Percentiles rank a stretch among this genome's conserved stretches.
phyloP scores from a whole-genome alignment of 495 filamentous ascomycete genomes.

The Aspergillus incahuasiensis region DNA sequence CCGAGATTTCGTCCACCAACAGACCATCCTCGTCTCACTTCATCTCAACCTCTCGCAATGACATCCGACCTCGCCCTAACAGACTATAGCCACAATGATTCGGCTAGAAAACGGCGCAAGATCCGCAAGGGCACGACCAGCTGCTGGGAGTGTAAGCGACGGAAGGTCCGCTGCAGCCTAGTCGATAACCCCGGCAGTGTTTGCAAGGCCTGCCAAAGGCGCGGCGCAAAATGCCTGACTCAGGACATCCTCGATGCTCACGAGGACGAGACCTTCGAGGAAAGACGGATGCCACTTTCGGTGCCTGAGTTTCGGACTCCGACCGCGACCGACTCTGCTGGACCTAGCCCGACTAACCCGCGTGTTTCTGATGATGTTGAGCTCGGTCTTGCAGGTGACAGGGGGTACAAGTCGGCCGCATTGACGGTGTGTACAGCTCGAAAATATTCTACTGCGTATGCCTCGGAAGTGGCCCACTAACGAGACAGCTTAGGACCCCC shows the following conservation, averaged over 20 bases:
- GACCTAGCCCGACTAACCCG: neutral
- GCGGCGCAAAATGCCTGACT: conserved; percentile 31
- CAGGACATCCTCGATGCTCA: conserved; percentile 29
- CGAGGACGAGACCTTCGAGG: neutral
- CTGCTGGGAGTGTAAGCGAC: conserved; percentile 39
- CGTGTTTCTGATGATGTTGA: too few species aligned
- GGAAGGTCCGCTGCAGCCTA: conserved; percentile 36
- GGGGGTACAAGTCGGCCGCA: neutral
- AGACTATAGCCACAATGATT: neutral
- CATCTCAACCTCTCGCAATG: neutral
- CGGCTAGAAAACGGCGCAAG: conserved; percentile 24
- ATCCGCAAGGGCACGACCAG: conserved; percentile 36
- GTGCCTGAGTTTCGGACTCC: neutral
- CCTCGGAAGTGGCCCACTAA: neutral
- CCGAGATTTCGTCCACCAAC: too few species aligned
- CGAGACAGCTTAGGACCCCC: neutral
- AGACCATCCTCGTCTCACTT: neutral
- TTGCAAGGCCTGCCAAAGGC: conserved; percentile 40
- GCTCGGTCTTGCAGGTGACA: neutral
- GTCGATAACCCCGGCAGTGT: conserved; percentile 17
- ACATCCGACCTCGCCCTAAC: neutral
- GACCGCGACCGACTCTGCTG: neutral
- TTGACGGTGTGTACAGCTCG: neutral
- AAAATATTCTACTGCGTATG: neutral
- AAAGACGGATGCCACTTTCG: neutral